These are phyloP conservation scores for Triangularia setosa DNA, from an alignment of 2,329 filamentous ascomycete species.

Conservation along the genomic window DNA sequence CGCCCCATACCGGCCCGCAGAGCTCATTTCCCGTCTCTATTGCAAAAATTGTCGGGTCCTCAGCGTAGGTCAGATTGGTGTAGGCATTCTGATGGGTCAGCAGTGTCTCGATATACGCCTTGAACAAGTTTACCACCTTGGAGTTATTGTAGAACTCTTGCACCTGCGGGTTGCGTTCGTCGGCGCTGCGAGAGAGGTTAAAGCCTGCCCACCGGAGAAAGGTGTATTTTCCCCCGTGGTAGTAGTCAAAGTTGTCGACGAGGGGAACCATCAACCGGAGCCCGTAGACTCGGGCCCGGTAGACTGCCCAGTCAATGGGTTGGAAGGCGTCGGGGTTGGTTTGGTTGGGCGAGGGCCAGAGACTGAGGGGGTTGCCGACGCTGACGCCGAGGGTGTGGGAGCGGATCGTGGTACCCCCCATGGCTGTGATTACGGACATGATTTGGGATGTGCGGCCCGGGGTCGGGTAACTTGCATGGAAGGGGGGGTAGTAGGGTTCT, in stretches of 20 bases:
- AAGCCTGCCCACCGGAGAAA: conserved; percentile 45
- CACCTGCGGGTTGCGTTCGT: conserved; percentile 37
- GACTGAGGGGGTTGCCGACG: conserved; percentile 44
- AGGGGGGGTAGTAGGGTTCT: conserved; percentile 41
- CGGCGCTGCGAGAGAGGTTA: conserved; percentile 36
- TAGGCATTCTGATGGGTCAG: conserved; percentile 44
- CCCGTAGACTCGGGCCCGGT: conserved; percentile 38
- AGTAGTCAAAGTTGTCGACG: conserved; percentile 48
- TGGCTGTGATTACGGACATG: conserved; percentile 41
- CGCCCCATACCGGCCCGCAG: conserved; percentile 39
- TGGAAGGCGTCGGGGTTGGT: conserved; percentile 44
- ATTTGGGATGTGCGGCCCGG: conserved; percentile 43
- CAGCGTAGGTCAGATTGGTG: conserved; percentile 43
- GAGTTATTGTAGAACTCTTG: conserved; percentile 45
- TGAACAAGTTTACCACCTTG: conserved; percentile 41
- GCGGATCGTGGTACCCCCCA: conserved; percentile 44
- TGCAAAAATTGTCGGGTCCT: conserved; percentile 48
- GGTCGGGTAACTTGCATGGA: conserved; percentile 44
- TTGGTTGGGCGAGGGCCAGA: conserved; percentile 38
- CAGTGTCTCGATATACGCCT: conserved; percentile 41
- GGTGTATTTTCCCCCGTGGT: conserved; percentile 47
- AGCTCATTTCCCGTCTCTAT: conserved; percentile 50
- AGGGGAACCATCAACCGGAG: conserved; percentile 43
- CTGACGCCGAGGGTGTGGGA: conserved; percentile 45
- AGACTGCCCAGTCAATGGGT: conserved; percentile 46